phyloP scores from a whole-genome alignment of 495 filamentous ascomycete species.

The Penicillium cinerascens region DNA sequence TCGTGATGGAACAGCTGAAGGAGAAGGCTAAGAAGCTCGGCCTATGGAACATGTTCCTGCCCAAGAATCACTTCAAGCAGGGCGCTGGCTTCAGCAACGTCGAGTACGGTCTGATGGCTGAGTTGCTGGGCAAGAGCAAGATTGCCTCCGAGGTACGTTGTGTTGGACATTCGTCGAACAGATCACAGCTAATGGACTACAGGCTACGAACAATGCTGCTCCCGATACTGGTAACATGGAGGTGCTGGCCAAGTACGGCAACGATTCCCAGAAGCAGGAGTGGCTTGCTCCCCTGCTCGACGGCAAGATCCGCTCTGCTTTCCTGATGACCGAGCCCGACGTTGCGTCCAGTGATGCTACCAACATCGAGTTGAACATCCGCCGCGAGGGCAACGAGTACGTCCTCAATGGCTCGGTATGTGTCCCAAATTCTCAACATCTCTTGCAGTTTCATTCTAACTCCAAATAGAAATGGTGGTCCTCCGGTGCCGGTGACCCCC shows the following conservation, averaged over 20 bases:
- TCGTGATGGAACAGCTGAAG: conserved; percentile 86
- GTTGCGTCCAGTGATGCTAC: conserved; percentile 82
- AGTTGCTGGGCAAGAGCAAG: conserved; percentile 77
- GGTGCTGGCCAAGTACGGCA: conserved; percentile 89
- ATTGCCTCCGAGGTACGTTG: conserved; percentile 64
- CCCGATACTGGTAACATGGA: conserved; percentile 97
- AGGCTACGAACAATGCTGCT: conserved; percentile 85
- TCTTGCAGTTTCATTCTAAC: background rate
- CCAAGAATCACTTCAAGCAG: conserved; percentile 90
- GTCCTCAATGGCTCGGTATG: conserved; percentile 79
- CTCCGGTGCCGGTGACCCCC: conserved; percentile 83
- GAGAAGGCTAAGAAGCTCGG: conserved; percentile 76
- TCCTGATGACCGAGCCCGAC: conserved; percentile 91
- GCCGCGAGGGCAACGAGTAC: conserved; percentile 74
- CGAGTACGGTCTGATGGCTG: conserved; percentile 92
- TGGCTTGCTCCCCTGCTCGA: conserved; percentile 84
- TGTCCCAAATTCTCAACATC: background rate
- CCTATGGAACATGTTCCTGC: conserved; percentile 97
- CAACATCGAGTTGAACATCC: conserved; percentile 82
- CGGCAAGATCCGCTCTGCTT: conserved; percentile 82
- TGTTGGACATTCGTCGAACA: background rate
- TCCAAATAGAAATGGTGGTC: conserved; percentile 89
- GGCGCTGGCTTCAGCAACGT: conserved; percentile 88
- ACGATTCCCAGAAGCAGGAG: conserved; percentile 79
- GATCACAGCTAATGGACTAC: background rate